Percentiles rank a stretch among this genome's conserved stretches.
Evolutionary conservation across 306 rosid species (phyloP).

Genomic region (Dryas octopetala): DNA sequence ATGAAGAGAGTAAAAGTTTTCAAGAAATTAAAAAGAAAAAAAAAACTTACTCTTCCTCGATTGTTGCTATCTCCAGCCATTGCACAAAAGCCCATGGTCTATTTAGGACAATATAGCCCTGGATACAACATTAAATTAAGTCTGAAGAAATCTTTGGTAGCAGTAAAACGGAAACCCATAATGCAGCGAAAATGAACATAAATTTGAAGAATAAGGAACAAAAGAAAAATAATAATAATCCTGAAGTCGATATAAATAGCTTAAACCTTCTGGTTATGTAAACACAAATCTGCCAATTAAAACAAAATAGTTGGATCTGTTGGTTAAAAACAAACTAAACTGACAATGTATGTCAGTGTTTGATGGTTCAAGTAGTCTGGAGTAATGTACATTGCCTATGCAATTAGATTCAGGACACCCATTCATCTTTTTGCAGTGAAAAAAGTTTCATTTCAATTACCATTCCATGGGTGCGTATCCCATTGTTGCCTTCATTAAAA

Average conservation of each 20-base stretch:
- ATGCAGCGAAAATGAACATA: background rate
- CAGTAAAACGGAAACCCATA: background rate
- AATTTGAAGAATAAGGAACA: background rate
- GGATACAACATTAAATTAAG: slow-evolving; percentile 22
- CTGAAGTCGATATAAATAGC: background rate
- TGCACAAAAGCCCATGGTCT: slow-evolving; percentile 99
- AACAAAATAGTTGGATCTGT: background rate
- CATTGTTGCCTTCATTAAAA: background rate
- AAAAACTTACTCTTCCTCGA: slow-evolving; percentile 73
- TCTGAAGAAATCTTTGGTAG: background rate
- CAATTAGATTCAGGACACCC: background rate
- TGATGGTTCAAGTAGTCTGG: background rate
- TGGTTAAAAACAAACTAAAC: background rate
- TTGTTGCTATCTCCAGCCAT: slow-evolving; percentile 87
- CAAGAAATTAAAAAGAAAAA: slow-evolving; percentile 7
- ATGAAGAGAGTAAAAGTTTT: background rate
- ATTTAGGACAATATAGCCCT: slow-evolving; percentile 90
- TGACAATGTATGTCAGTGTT: background rate
- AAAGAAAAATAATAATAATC: background rate
- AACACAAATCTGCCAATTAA: background rate
- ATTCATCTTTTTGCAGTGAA: background rate
- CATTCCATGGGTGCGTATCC: background rate
- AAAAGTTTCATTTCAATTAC: background rate
- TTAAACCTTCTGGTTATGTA: background rate
- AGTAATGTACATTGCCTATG: background rate